phyloP scores from a whole-genome alignment of 202 grass and related monocot species.

The Brachypodium distachyon region DNA sequence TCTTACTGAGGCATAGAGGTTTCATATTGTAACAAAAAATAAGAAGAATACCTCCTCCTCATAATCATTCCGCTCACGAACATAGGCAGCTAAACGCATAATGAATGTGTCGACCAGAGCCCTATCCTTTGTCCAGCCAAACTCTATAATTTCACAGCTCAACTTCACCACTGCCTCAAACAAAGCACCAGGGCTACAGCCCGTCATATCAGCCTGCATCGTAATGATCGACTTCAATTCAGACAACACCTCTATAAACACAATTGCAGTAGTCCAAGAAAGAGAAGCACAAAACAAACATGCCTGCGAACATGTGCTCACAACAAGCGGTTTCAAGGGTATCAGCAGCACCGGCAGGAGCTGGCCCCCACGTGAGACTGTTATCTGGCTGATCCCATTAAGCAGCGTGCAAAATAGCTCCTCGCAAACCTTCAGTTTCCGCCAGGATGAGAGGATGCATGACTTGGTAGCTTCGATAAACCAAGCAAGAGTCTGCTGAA shows the following conservation, averaged over 20 bases:
- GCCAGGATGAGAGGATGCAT: conserved; percentile 91
- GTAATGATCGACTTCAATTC: conserved; percentile 9
- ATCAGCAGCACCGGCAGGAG: conserved; percentile 86
- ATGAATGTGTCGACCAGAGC: conserved; percentile 98
- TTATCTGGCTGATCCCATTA: conserved; percentile 89
- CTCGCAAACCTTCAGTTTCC: conserved; percentile 84
- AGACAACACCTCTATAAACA: conserved; percentile 17
- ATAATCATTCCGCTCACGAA: conserved; percentile 95
- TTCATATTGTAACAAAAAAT: background rate
- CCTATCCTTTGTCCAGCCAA: conserved; percentile 98
- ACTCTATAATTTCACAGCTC: conserved; percentile 99
- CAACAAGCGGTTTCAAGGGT: conserved; percentile 93
- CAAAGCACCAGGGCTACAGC: conserved; percentile 74
- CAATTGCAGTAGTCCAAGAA: background rate
- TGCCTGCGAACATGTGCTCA: conserved; percentile 91
- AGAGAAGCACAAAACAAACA: conserved; percentile 1
- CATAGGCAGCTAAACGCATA: conserved; percentile 94
- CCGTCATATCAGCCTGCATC: conserved; percentile 69
- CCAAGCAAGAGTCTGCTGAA: conserved; percentile 82
- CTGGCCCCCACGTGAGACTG: conserved; percentile 83
- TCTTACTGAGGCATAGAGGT: conserved; percentile 5
- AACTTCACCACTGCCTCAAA: conserved; percentile 87
- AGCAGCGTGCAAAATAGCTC: conserved; percentile 87
- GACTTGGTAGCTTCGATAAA: conserved; percentile 87
- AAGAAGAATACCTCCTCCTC: conserved; percentile 68